A percentile compares a stretch with the other conserved stretches of the same genome.
phyloP scores from a whole-genome alignment of 371 early-diverging fungal genomes.

The Nosema muscidifuracis region DNA sequence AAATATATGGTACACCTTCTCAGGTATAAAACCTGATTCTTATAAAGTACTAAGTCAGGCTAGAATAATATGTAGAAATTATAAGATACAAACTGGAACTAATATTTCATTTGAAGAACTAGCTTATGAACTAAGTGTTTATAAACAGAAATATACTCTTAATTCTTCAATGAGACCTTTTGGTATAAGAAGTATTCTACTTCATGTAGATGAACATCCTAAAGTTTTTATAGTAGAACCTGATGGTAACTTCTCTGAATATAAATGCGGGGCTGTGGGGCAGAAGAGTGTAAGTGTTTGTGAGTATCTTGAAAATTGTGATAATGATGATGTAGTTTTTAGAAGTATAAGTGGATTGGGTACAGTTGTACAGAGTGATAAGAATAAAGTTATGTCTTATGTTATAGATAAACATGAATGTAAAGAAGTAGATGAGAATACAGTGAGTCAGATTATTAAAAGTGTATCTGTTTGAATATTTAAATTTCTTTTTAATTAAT shows the following conservation, averaged over 20 bases:
- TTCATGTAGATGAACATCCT: conserved; percentile 78
- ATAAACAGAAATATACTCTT: conserved; percentile 86
- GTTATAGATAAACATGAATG: conserved; percentile 25
- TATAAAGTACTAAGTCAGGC: conserved; percentile 51
- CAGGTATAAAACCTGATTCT: conserved; percentile 62
- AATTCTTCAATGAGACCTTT: conserved; percentile 95
- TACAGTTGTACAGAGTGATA: conserved; percentile 48
- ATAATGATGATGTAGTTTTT: conserved; percentile 11
- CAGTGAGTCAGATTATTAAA: conserved; percentile 10
- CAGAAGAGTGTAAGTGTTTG: conserved; percentile 43
- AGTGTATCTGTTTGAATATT: conserved; percentile 19
- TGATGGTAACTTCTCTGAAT: conserved; percentile 93
- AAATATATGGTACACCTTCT: conserved; percentile 84
- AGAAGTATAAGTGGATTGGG: conserved; percentile 34
- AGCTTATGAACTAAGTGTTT: conserved; percentile 63
- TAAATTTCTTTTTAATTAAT: not conserved
- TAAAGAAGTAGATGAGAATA: conserved; percentile 9
- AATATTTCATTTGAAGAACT: conserved; percentile 86
- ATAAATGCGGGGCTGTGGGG: conserved; percentile 70
- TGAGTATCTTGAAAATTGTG: conserved; percentile 28
- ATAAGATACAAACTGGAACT: conserved; percentile 63
- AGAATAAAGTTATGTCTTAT: conserved; percentile 39
- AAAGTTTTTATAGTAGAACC: conserved; percentile 94
- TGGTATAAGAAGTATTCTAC: conserved; percentile 88
- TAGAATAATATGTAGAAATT: conserved; percentile 43